Conservation (phyloP, 1,139 yeast species). For the Debaryomyces sp. region DNA sequence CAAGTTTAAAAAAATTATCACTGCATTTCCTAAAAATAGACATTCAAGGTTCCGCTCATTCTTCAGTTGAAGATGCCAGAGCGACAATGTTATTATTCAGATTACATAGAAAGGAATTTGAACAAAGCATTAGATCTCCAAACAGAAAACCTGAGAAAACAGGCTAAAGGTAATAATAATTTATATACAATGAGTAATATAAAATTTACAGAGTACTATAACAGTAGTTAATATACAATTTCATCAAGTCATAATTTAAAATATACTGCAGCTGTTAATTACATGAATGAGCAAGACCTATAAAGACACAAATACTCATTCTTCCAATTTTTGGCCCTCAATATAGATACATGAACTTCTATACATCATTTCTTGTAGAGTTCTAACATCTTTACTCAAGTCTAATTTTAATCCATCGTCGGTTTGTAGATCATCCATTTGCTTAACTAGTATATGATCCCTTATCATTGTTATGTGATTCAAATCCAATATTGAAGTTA, state of each 20-base stretch:
- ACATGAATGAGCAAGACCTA: background rate
- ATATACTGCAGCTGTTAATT: background rate
- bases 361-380: constrained; percentile 39
- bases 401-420: constrained; percentile 17
- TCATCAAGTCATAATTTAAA: background rate
- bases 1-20: constrained; percentile 69
- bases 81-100: constrained; percentile 83
- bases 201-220: constrained; percentile 2
- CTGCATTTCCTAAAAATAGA: constrained; percentile 57
- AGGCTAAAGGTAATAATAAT: background rate
- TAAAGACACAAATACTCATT: constrained; percentile 16
- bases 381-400: constrained; percentile 23
- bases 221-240: background rate
- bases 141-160: constrained; percentile 1
- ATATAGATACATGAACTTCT: constrained; percentile 42
- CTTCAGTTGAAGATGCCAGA: constrained; percentile 88
- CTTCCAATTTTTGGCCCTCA: constrained; percentile 41
- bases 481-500: constrained; percentile 20
- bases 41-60: constrained; percentile 78
- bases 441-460: constrained; percentile 15
- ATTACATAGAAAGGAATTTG: constrained; percentile 62
- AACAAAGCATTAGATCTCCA: constrained; percentile 24
- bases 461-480: constrained; percentile 18
- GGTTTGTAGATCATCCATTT: constrained; percentile 13
- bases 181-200: constrained; percentile 4